Evolutionary conservation across 805 yeast species (phyloP), one percentile per base, ranked within the genome.

Genomic region (Spathaspora passalidarum): DNA sequence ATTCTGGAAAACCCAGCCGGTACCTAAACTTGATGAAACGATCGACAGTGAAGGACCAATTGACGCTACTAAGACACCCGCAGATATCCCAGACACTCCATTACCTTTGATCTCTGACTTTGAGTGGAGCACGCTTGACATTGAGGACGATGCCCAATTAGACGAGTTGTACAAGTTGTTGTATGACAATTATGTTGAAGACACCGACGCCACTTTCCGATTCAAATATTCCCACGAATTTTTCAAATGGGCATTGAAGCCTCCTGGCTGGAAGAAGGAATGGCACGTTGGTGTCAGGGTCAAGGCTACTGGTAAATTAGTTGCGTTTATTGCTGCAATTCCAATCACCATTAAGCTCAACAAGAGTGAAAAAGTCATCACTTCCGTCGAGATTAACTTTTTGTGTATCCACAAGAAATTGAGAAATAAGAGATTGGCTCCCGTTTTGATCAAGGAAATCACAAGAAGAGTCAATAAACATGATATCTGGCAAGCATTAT

Each of bases 1-100:
- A 69, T 94, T 94, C 68, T 94, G 99, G 99, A 88, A 86, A 59
- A 94, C 99, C 2, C 99, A 94, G 68, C 99, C 99, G 0, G 98
- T 94, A 17, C 79, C 90, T 7, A 74, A 73, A 23, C 81, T 91
- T 51, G 87, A 87, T 60, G 94, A 85, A 57, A 62, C 71, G 38
- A 73, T 85, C 38, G 74, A 68, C 5, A 63, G 72, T 9, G 96
- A 89, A 59, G 97, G 97, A 0, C 92, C 96, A 6, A 88, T 91
- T 52, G 95, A 90, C 55, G 53, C 57, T 23, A 42, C 57, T 6
- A 88, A 88, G 60, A 81, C 81, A 0, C 82, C 91, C 2, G 86
- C 66, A 4, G 90, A 90, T 48, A 78, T 94, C 34, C 80, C 91
- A 5, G 79, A 73, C 40, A 68, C 71, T 17, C 96, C 97, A 5